A percentile compares a stretch with the other conserved stretches of the same genome.
Conservation (phyloP, 352 stramenopile species). For the Phytopythium sindhum region DNA sequence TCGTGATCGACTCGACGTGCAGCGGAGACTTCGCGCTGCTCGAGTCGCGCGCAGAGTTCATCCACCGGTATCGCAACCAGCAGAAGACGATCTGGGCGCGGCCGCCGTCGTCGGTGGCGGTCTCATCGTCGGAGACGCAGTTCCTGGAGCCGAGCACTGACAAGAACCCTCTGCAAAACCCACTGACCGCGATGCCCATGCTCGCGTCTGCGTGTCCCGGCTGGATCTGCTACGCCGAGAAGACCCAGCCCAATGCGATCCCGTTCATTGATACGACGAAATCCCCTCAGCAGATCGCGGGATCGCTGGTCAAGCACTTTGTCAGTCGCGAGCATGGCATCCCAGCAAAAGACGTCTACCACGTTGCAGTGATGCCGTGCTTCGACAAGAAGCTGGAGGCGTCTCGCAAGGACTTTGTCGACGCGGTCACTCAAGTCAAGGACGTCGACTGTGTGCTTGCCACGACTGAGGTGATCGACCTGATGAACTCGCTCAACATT, state of each 20-base stretch:
- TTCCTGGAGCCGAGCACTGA: slow-evolving; percentile 53
- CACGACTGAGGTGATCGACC: slow-evolving; percentile 77
- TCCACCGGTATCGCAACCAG: slow-evolving; percentile 80
- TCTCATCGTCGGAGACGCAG: slow-evolving; percentile 67
- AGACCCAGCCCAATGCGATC: slow-evolving; percentile 93
- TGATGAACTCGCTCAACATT: slow-evolving; percentile 51
- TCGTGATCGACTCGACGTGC: slow-evolving; percentile 91
- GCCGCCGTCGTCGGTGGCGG: slow-evolving; percentile 64
- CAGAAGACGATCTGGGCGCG: slow-evolving; percentile 63
- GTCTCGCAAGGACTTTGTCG: slow-evolving; percentile 88
- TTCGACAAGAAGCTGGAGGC: slow-evolving; percentile 99
- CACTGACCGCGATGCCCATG: slow-evolving; percentile 84
- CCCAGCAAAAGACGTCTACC: slow-evolving; percentile 77
- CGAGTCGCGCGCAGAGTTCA: slow-evolving; percentile 90
- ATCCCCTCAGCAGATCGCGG: slow-evolving; percentile 94
- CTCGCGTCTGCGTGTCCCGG: slow-evolving; percentile 96
- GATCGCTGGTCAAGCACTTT: slow-evolving; percentile 78
- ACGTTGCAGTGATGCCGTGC: slow-evolving; percentile 97
- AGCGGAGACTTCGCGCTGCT: slow-evolving; percentile 91
- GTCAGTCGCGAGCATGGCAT: slow-evolving; percentile 59
- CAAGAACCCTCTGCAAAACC: slow-evolving; percentile 57
- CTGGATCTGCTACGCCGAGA: slow-evolving; percentile 98
- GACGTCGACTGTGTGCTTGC: slow-evolving; percentile 96
- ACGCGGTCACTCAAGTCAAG: slow-evolving; percentile 55
- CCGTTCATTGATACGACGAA: slow-evolving; percentile 95